A percentile compares a stretch with the other conserved stretches of the same genome.
Conservation (phyloP, 2,329 filamentous ascomycete species). For the Metarhizium sp. region DNA sequence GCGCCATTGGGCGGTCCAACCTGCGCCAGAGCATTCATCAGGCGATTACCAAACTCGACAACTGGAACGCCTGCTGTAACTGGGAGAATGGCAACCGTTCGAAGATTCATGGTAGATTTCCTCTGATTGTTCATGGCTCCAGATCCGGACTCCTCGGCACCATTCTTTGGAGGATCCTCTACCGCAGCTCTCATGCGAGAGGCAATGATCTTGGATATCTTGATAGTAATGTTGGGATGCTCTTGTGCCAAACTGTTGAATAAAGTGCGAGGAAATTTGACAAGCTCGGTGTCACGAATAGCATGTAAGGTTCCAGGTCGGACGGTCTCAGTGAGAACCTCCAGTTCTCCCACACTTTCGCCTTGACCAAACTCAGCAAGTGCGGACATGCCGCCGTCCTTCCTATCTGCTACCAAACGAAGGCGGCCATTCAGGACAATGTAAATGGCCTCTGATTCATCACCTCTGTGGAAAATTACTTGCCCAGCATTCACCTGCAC, state of each 20-base stretch:
- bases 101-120: constrained; percentile 82
- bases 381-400: constrained; percentile 74
- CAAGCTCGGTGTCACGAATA: constrained; percentile 91
- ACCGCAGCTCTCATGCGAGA: constrained; percentile 85
- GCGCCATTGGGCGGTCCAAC: constrained; percentile 85
- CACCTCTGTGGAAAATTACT: constrained; percentile 84
- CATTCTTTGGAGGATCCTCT: constrained; percentile 65
- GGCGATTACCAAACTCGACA: constrained; percentile 82
- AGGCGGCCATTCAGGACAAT: constrained; percentile 92
- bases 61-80: constrained; percentile 89
- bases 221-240: constrained; percentile 96
- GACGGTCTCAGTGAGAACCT: constrained; percentile 89
- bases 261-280: constrained; percentile 88
- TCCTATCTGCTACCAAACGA: constrained; percentile 71
- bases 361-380: constrained; percentile 92
- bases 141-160: constrained; percentile 53
- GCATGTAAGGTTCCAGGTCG: constrained; percentile 90
- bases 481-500: constrained; percentile 93
- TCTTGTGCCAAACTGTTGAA: constrained; percentile 98
- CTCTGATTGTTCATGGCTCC: constrained; percentile 45
- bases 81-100: constrained; percentile 86
- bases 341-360: constrained; percentile 92
- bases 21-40: constrained; percentile 81
- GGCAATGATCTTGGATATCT: constrained; percentile 97
- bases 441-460: constrained; percentile 97